Evolutionary conservation across 345 rosid species (phyloP).

Genomic region (Microthlaspi erraticum): DNA sequence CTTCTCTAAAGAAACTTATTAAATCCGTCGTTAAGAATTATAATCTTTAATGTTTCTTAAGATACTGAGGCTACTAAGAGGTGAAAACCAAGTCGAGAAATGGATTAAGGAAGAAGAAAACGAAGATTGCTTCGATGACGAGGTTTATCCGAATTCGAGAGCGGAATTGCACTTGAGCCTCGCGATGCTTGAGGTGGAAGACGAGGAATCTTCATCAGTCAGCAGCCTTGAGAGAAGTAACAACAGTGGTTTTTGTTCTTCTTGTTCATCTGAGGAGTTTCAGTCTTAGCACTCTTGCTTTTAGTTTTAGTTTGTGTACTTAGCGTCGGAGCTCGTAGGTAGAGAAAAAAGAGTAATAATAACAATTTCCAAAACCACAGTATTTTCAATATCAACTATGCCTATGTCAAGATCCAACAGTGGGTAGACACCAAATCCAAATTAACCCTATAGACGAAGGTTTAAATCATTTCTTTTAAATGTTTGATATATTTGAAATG

Average conservation of each 20-base stretch:
- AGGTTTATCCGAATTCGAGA: slow-evolving; percentile 71
- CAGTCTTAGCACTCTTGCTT: slow-evolving; percentile 41
- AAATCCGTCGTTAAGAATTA: neutral
- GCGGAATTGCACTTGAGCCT: slow-evolving; percentile 59
- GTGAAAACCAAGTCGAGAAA: slow-evolving; percentile 47
- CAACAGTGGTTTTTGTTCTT: slow-evolving; percentile 25
- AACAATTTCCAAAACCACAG: too few relatives aligned
- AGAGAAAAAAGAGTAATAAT: too few relatives aligned
- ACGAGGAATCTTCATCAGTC: slow-evolving; percentile 57
- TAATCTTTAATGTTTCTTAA: slow-evolving; percentile 37
- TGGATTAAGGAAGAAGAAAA: slow-evolving; percentile 39
- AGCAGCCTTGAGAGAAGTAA: slow-evolving; percentile 64
- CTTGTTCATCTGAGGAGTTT: slow-evolving; percentile 58
- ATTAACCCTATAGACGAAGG: too few relatives aligned
- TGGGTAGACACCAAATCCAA: too few relatives aligned
- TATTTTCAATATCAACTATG: too few relatives aligned
- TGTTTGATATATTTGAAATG: too few relatives aligned
- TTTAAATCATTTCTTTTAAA: too few relatives aligned
- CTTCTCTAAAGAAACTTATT: neutral
- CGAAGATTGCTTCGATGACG: slow-evolving; percentile 65
- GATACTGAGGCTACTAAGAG: slow-evolving; percentile 68
- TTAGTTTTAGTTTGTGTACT: neutral
- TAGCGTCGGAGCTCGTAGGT: too few relatives aligned
- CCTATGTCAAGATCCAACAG: too few relatives aligned
- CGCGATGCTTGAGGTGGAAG: slow-evolving; percentile 70